Evolutionary conservation across 148 eudicot genomes (phyloP), one percentile per base, ranked within the genome.

Genomic region (Rhododendron kiyosumense): DNA sequence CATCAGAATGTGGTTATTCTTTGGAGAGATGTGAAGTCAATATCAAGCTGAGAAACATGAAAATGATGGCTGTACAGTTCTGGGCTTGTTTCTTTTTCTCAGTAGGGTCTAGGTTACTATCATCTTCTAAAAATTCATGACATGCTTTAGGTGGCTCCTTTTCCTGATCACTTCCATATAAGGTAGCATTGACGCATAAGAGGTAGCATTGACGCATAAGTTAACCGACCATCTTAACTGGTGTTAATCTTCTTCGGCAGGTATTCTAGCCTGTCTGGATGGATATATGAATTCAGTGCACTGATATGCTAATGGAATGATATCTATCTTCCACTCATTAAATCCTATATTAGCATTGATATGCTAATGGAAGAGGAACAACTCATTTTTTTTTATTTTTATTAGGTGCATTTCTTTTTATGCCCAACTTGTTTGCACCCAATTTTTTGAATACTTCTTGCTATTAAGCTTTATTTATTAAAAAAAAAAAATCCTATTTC

Each of bases 211-310:
- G n/a, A n/a, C n/a, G n/a, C n/a, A 75, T 34, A n/a, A 22, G 12
- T 61, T 67, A n/a, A 18, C 67, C 18, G 59, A 36, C 69, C n/a
- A n/a, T n/a, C 59, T 78, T 63, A 57, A 82, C 46, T 43, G 32
- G 17, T n/a, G 11, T 36, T 48, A 30, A 26, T 85, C 38, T 76
- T 63, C 26, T 82, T 87, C 3, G 78, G 83, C 93, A 96, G 99
- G 99, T 84, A 95, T 95, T 76, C 89, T 96, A 75, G 99, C 99
- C 82, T 96, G 99, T 88, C 92, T 96, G 59, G 99, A 96, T 88
- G 99, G 99, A 74, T 96, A 96, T 86, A 96, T 96, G 99, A 96
- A 34, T n/a, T n/a, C n/a, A n/a, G n/a, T n/a, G n/a, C n/a, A n/a
- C n/a, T n/a, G n/a, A n/a, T n/a, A n/a, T n/a, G n/a, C n/a, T n/a